Base-by-base conservation (phyloP, 2,329 filamentous ascomycete genomes). In the Ophiostoma tasmaniense region DNA sequence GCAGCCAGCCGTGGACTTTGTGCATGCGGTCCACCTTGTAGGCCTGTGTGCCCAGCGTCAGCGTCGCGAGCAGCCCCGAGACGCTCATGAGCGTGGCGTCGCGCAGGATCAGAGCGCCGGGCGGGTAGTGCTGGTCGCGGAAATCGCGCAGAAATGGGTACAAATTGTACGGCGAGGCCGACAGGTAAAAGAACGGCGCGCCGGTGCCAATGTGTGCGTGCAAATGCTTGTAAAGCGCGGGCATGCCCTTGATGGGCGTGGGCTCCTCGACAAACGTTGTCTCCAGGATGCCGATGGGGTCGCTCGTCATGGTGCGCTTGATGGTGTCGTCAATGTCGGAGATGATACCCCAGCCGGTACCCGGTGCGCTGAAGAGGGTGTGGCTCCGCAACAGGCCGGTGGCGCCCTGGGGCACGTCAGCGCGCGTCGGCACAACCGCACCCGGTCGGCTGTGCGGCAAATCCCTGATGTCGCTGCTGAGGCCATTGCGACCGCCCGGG, bases 241-340 rank as follows among this genome's bases (percentile, higher is more conserved):
- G 91, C 92, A 97, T 97, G 65, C 91, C 92, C 0, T 83, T 75
- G 17, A 94, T 87, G 0, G 91, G 87, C 17, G 84, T 81, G 0
- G 93, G 89, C 20, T 87, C 81, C 66, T 93, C 90, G 64, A 91
- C 86, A 75, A 98, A 97, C 0, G 94, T 98, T 67, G 90, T 89
- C 64, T 87, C 85, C 5, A 98, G 81, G 74, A 97, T 94, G 2
- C 92, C 92, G 8, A 90, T 83, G 0, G 92, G 89, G 66, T 91
- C 89, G 61, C 89, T 87, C 0, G 94, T 97, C 77, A 90, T 83
- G 0, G 94, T 97, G 73, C 93, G 81, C 79, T 98, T 97, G 81
- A 98, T 96, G 0, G 93, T 97, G 78, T 98, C 94, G 76, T 98
- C 95, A 73, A 98, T 87, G 74, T 98, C 94, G 52, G 90, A 94